phyloP scores from a whole-genome alignment of 805 yeast genomes.

The Candida awuae region DNA sequence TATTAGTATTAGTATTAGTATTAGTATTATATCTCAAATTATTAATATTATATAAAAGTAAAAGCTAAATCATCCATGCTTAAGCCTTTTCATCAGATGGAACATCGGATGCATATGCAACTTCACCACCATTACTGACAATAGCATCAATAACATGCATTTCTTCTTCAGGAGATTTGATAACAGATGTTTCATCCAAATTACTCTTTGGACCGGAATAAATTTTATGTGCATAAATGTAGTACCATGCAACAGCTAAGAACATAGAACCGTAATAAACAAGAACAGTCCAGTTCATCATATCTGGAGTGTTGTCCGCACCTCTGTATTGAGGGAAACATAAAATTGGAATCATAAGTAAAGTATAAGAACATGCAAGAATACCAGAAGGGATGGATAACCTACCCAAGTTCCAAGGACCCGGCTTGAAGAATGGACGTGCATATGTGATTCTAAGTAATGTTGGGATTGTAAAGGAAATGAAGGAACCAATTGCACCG shows the following conservation, averaged over 20 bases:
- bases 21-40: neutral
- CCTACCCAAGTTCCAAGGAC: conserved; percentile 61
- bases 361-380: conserved; percentile 41
- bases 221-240: conserved; percentile 48
- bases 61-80: neutral
- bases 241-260: conserved; percentile 42
- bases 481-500: conserved; percentile 62
- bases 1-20: too few species aligned
- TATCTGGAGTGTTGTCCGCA: conserved; percentile 27
- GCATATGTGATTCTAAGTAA: conserved; percentile 50
- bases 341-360: conserved; percentile 51
- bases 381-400: conserved; percentile 42
- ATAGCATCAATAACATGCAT: conserved; percentile 18
- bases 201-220: conserved; percentile 56
- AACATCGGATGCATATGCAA: conserved; percentile 5
- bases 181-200: conserved; percentile 30
- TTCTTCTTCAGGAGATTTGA: conserved; percentile 19
- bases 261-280: conserved; percentile 56
- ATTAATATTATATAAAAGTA: neutral
- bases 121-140: conserved; percentile 15
- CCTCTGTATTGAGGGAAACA: conserved; percentile 48
- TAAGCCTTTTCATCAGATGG: conserved; percentile 6
- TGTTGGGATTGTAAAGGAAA: conserved; percentile 61
- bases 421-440: conserved; percentile 44
- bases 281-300: conserved; percentile 59